These are phyloP conservation scores for Penicillium daleae DNA, from an alignment of 495 filamentous ascomycete species.

Conservation along the genomic window DNA sequence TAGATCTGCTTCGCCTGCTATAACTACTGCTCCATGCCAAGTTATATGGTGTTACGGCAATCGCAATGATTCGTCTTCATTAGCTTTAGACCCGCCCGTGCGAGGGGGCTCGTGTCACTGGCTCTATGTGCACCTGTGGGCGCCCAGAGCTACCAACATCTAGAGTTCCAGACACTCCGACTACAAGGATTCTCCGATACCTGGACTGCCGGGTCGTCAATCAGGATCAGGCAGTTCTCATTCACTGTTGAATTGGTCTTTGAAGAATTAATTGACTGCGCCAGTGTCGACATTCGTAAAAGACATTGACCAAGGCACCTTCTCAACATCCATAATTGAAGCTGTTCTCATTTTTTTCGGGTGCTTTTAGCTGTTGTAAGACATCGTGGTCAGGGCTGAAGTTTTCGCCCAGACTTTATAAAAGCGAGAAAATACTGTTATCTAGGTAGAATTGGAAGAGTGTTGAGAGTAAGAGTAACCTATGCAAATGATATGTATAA, in stretches of 20 bases:
- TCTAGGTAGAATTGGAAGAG: no score
- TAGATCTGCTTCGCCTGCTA: not conserved
- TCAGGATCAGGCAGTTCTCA: not conserved
- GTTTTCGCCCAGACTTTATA: no score
- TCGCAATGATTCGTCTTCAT: no score
- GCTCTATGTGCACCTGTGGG: slow-evolving; percentile 32
- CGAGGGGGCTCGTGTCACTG: slow-evolving; percentile 47
- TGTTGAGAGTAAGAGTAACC: no score
- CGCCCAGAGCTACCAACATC: slow-evolving; percentile 34
- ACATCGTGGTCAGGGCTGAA: no score
- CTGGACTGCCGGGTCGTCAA: slow-evolving; percentile 3
- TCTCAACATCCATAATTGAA: no score
- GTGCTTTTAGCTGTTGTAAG: no score
- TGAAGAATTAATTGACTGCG: not conserved
- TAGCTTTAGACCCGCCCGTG: slow-evolving; percentile 37
- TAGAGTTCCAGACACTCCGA: slow-evolving; percentile 31
- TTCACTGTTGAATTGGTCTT: not conserved
- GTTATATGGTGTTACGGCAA: no score
- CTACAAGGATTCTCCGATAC: slow-evolving; percentile 16
- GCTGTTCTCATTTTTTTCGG: no score
- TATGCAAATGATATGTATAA: no score
- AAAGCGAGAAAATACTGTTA: no score
- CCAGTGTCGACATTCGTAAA: not conserved
- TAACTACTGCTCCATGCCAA: not conserved
- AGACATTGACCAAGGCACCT: no score